These are phyloP conservation scores for Ulota crispa DNA, from an alignment of 225 moss, liverwort and hornwort species.

Conservation along the genomic window DNA sequence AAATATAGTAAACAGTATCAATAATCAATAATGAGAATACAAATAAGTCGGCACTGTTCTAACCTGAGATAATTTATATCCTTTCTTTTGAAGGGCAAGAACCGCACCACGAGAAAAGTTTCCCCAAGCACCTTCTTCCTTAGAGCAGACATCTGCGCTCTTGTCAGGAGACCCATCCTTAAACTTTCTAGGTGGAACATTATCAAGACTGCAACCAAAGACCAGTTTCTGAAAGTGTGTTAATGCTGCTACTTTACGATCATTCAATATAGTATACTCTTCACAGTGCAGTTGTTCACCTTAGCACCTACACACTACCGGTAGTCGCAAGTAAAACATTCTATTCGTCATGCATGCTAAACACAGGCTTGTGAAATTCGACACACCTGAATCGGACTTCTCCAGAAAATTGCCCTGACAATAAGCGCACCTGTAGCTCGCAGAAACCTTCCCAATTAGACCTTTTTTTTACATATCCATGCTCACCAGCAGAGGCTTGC, in stretches of 20 bases:
- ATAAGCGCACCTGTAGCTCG: slow-evolving; percentile 63
- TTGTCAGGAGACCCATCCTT: slow-evolving; percentile 34
- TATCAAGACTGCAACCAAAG: slow-evolving; percentile 63
- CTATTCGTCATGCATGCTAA: slow-evolving; percentile 2
- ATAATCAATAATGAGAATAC: neutral
- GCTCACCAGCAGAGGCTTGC: no score
- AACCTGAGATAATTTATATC: slow-evolving; percentile 72
- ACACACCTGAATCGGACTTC: slow-evolving; percentile 83
- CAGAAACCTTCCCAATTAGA: slow-evolving; percentile 18
- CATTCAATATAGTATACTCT: neutral
- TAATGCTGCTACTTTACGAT: slow-evolving; percentile 14
- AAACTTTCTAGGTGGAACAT: slow-evolving; percentile 58
- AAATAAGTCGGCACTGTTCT: neutral
- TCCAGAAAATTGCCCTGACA: slow-evolving; percentile 79
- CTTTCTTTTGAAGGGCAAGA: slow-evolving; percentile 67
- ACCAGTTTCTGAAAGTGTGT: slow-evolving; percentile 19
- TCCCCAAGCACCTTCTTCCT: slow-evolving; percentile 82
- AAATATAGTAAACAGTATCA: neutral
- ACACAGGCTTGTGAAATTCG: slow-evolving; percentile 15
- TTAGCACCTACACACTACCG: neutral
- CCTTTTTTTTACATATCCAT: slow-evolving; percentile 7
- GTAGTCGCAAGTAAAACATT: neutral
- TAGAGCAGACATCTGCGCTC: slow-evolving; percentile 22
- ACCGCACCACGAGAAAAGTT: slow-evolving; percentile 97
- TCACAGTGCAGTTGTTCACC: neutral